Base-by-base conservation (phyloP, 176 grass and related monocot species). In the Triticum dicoccoides region DNA sequence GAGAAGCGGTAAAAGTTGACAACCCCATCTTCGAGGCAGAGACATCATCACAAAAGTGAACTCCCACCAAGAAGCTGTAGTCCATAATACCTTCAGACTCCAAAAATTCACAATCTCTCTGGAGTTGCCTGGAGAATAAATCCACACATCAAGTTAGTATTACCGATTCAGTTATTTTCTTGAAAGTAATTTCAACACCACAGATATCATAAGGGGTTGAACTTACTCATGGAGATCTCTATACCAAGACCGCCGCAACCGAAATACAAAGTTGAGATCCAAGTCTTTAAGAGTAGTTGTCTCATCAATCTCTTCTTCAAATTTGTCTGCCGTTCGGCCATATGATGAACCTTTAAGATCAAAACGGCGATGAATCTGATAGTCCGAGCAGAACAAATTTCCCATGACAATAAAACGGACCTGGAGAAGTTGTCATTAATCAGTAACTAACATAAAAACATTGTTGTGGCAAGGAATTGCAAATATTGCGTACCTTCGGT, bases 271-370 rank as follows among this genome's bases (percentile, higher is more conserved):
- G 54, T 96, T 96, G 54, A 98, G 93, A 76, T 98, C 97, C 54
- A 98, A 82, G 80, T 98, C 97, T 82, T 98, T 98, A n/a, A 98
- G 89, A 13, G 92, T 98, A 13, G 97, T 98, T 29, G 94, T 98
- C 75, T 98, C 97, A 89, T 98, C 97, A 35, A 98, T 96, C 44
- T 98, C 97, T 83, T 89, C 94, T 37, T 96, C 90, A 70, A 93
- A 86, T 69, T 98, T 98, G 66, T 94, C 97, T 47, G 90, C 90
- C 20, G 86, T 96, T 79, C 97, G 91, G 33, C 97, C 97, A 81
- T 98, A 87, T 1, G 97, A 98, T 81, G 97, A 98, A 73, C 97
- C 97, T 89, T 98, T 98, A 42, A 98, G 87, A 87, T 98, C 97
- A 54, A 98, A 98, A 51, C 97, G 90, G 32, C 94, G 90, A 91